These are phyloP conservation scores for Toxoplasma gondii DNA, from an alignment of 169 alveolate genomes.

Conservation along the genomic window DNA sequence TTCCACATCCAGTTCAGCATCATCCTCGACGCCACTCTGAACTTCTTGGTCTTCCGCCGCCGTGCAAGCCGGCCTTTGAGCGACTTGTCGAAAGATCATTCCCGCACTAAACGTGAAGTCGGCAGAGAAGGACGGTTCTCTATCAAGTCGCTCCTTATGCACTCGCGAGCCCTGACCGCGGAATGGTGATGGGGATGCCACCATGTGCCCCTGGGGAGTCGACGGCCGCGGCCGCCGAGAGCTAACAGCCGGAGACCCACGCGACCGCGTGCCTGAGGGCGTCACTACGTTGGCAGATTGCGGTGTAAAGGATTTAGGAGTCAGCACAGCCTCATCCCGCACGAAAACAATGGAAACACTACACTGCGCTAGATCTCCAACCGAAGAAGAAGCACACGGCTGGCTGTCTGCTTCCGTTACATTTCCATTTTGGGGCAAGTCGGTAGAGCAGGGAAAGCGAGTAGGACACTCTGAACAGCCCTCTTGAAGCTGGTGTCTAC, in stretches of 20 bases:
- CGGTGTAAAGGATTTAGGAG: neutral
- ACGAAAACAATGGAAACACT: too few species aligned
- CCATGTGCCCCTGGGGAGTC: neutral
- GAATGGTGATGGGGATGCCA: neutral
- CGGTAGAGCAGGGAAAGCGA: too few species aligned
- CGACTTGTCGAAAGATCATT: neutral
- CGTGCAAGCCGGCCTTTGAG: neutral
- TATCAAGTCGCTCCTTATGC: neutral
- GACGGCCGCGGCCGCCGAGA: neutral
- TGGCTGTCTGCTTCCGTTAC: too few species aligned
- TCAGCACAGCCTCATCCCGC: neutral
- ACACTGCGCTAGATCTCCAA: too few species aligned
- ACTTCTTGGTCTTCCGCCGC: neutral
- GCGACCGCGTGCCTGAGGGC: neutral
- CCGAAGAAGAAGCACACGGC: too few species aligned
- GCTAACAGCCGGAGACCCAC: neutral
- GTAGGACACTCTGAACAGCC: too few species aligned
- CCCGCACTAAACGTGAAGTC: conserved; percentile 11
- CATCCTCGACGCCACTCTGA: neutral
- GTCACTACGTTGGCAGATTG: neutral
- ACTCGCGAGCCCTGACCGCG: neutral
- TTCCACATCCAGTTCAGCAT: neutral
- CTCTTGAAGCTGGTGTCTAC: too few species aligned
- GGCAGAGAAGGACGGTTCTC: neutral
- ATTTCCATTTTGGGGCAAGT: too few species aligned